phyloP scores from a whole-genome alignment of 352 stramenopile species.

The Globisporangium nagaii region DNA sequence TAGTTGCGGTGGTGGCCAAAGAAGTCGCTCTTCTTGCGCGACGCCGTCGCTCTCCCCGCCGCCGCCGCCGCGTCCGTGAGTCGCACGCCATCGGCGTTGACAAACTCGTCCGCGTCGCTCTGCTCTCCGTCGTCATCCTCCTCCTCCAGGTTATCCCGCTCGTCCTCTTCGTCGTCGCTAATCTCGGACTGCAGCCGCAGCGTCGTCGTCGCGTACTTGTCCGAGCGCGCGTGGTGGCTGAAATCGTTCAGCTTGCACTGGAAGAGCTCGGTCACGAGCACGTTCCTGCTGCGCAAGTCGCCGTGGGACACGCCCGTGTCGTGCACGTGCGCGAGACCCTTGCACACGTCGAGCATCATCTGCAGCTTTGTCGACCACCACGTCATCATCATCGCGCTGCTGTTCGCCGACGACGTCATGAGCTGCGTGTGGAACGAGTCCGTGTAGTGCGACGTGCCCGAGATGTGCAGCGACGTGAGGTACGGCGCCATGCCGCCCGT shows the following conservation, averaged over 20 bases:
- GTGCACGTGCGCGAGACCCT: constrained; percentile 51
- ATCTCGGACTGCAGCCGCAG: constrained; percentile 12
- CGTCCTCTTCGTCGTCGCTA: constrained; percentile 12
- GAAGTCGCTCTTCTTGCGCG: not conserved
- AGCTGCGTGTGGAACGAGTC: constrained; percentile 9
- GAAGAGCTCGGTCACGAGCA: constrained; percentile 52
- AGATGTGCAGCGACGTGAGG: not conserved
- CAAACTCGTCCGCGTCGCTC: constrained; percentile 17
- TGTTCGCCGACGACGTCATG: constrained; percentile 8
- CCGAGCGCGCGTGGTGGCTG: constrained; percentile 25
- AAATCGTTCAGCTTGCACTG: constrained; percentile 60
- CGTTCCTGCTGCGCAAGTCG: constrained; percentile 65
- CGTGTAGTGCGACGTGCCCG: not conserved
- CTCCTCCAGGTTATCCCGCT: too few relatives aligned
- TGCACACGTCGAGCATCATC: constrained; percentile 52
- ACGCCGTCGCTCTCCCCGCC: not conserved
- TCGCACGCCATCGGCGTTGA: constrained; percentile 25
- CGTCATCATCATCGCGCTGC: constrained; percentile 19
- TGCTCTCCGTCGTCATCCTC: constrained; percentile 10
- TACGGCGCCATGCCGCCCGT: not conserved
- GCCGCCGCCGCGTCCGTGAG: constrained; percentile 23
- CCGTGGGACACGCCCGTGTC: constrained; percentile 42
- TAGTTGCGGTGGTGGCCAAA: constrained; percentile 6
- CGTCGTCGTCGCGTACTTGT: constrained; percentile 19
- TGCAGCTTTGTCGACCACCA: constrained; percentile 40